These are phyloP conservation scores for Gastroboletus turbinatus DNA, from an alignment of 1,284 basidiomycete species.

Conservation along the genomic window DNA sequence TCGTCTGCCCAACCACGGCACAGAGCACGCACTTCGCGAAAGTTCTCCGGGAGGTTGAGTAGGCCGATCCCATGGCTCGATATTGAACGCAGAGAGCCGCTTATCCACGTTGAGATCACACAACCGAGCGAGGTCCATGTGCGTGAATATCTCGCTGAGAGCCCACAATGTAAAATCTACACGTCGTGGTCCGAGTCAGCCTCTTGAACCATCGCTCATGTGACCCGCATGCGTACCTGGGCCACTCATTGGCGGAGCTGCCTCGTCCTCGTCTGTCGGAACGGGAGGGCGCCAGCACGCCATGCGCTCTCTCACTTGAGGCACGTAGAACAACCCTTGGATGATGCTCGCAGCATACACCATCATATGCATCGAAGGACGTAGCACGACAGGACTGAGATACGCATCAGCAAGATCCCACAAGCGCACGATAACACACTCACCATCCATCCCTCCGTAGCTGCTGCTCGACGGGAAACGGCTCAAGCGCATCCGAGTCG, in stretches of 20 bases:
- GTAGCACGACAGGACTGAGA: constrained; percentile 61
- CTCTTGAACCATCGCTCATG: background rate
- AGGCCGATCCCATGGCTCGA: constrained; percentile 35
- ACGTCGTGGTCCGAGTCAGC: background rate
- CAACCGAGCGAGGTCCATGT: constrained; percentile 53
- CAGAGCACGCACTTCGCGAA: constrained; percentile 35
- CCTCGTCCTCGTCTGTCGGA: constrained; percentile 23
- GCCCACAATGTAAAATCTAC: constrained; percentile 47
- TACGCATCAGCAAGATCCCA: background rate
- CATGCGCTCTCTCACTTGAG: constrained; percentile 58
- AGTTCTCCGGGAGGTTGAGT: constrained; percentile 41
- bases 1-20: background rate
- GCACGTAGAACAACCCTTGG: constrained; percentile 64
- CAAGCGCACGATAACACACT: constrained; percentile 18
- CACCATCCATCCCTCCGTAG: constrained; percentile 60
- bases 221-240: constrained; percentile 33
- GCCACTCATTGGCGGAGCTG: constrained; percentile 26
- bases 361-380: constrained; percentile 49
- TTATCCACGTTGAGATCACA: constrained; percentile 44
- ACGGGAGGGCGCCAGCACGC: constrained; percentile 47
- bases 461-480: constrained; percentile 47
- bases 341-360: constrained; percentile 61
- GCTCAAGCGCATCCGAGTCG: constrained; percentile 37
- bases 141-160: constrained; percentile 61
- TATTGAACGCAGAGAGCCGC: constrained; percentile 35